Evolutionary conservation across 1,139 yeast genomes (phyloP), one percentile per base, ranked within the genome.

Genomic region (Kodamaea fungicola): DNA sequence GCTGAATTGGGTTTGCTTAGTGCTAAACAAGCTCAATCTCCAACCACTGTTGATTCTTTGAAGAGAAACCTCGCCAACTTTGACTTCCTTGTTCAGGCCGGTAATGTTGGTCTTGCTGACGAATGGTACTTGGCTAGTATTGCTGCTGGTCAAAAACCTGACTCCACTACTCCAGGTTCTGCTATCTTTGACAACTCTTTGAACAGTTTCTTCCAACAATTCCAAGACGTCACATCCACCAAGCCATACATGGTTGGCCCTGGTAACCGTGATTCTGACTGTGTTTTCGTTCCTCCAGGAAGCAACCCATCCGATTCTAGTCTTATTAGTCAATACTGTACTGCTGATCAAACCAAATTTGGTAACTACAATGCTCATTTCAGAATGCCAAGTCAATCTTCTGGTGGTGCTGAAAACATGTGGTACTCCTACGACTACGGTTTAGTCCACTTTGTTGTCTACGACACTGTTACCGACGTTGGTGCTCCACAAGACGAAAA

Each of bases 361-460:
- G 32, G 35, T 9, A 35, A 35, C 8, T 35, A 21, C 39, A 28
- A 25, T 8, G 22, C 32, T 25, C 39, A 35, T 30, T 35, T 32
- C 26, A 32, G 29, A 12, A 35, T 35, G 39, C 39, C 39, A 4
- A 35, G 35, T 19, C 24, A 22, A 1, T 27, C 27, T 12, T 32
- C 35, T 19, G 39, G 39, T 2, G 39, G 39, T 16, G 19, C n/a
- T 8, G 34, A 31, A 4, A 35, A 35, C 28, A 25, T 32, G 23
- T 35, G 39, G 39, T 35, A 35, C 35, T 35, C 39, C 4, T 35
- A 22, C 33, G 26, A 35, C 35, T 35, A 35, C 27, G 39, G 39
- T 8, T 29, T 32, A 8, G 32, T 35, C 12, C 39, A 35, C 22
- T 13, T 35, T 26, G 30, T 35, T 2, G 30, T 26, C 28, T 35